Base-by-base conservation (phyloP, 2,329 filamentous ascomycete species). In the Massarina eburnea region DNA sequence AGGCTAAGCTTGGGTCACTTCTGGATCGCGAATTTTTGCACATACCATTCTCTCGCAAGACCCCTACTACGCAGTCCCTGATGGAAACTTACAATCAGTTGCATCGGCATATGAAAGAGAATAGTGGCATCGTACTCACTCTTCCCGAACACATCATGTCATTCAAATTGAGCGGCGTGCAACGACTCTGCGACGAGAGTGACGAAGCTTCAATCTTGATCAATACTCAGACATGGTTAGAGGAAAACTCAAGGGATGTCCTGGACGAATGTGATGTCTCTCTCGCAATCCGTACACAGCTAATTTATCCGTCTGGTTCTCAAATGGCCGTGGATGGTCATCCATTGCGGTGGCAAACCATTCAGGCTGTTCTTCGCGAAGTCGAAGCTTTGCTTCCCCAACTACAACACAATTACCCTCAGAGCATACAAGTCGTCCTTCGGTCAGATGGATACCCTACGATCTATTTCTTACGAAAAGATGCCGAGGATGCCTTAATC, bases 131-230 rank as follows among this genome's bases (percentile, higher is more conserved):
- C 0, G 73, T 88, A 18, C 64, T 88, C 0, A 74, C 77, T 0
- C 73, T 83, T 1, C 85, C 84, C 0, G 84, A 87, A 43, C 81
- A 88, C 48, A 70, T 83, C 0, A 67, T 88, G 5, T 88, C 84
- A 0, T 86, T 85, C 62, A 80, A 79, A 55, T 70, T 88, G 2
- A 83, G 81, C 47, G 82, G 81, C 0, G 57, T 81, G 1, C 82
- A 87, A 51, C 73, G 75, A 2, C 59, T 86, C 0, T 74, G 76
- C 0, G 78, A 84, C 37, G 62, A 64, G 1, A 43, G 73, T 0
- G 41, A 61, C 0, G 67, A 77, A 26, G 77, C 79, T 0, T 59
- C 53, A 0, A 56, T 53, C 1, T 80, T 87, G 75, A 67, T 84
- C 2, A 59, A 64, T 0, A 72, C 74, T 0, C 80, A 85, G 21